Conservation (phyloP, 2,329 filamentous ascomycete genomes). For the Aspergillus pseudoglaucus region DNA sequence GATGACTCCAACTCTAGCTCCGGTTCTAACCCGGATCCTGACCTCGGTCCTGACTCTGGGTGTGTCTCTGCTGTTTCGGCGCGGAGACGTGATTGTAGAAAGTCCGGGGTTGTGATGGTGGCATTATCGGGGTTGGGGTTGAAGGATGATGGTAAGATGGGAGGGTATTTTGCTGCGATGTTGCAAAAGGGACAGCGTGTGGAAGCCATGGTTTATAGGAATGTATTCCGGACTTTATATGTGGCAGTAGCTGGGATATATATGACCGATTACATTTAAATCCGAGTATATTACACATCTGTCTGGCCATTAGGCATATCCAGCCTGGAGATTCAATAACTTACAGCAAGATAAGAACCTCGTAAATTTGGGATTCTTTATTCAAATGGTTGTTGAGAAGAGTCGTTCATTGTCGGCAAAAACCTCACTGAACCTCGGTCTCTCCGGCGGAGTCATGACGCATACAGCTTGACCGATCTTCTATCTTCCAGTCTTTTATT, state of each 20-base stretch:
- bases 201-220: background rate
- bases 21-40: background rate
- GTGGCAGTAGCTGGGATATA: background rate
- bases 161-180: slow-evolving; percentile 48
- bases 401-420: too few relatives aligned
- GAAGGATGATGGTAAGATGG: slow-evolving; percentile 22
- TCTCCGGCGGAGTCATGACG: too few relatives aligned
- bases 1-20: background rate
- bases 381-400: too few relatives aligned
- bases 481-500: too few relatives aligned
- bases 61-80: slow-evolving; percentile 9
- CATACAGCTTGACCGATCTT: too few relatives aligned
- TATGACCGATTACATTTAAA: background rate
- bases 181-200: slow-evolving; percentile 51
- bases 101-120: background rate
- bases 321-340: too few relatives aligned
- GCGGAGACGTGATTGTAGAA: slow-evolving; percentile 3
- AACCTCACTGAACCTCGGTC: too few relatives aligned
- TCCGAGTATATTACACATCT: too few relatives aligned
- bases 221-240: background rate
- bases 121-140: slow-evolving; percentile 13
- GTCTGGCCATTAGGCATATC: too few relatives aligned
- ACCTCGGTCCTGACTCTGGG: background rate
- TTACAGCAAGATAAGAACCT: too few relatives aligned
- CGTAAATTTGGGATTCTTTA: too few relatives aligned